A percentile compares a stretch with the other conserved stretches of the same genome.
These are phyloP conservation scores for Agaricus subrufescens DNA, from an alignment of 768 basidiomycete species.

Conservation along the genomic window DNA sequence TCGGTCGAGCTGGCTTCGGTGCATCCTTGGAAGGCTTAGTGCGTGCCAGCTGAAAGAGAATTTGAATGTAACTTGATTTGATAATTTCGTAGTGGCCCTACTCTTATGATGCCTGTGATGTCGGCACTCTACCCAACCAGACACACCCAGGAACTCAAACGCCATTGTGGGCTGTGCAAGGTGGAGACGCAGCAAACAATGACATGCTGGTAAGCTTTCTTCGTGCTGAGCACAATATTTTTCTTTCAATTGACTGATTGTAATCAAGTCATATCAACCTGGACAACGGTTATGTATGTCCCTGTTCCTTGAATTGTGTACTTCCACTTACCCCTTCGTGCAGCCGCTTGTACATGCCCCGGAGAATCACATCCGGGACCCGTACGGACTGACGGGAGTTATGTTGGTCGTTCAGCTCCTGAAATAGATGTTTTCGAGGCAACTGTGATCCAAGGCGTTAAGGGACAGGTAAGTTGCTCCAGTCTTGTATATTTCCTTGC, in stretches of 20 bases:
- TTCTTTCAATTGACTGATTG: background rate
- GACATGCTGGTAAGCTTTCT: constrained; percentile 26
- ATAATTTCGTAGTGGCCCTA: constrained; percentile 49
- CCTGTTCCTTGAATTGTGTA: background rate
- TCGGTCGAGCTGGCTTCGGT: constrained; percentile 31
- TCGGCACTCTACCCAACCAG: constrained; percentile 78
- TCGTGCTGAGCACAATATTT: background rate
- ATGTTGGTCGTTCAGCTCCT: constrained; percentile 56
- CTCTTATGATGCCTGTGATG: constrained; percentile 69
- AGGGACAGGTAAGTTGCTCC: constrained; percentile 20
- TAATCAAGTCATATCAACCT: constrained; percentile 55
- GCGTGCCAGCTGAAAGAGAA: background rate
- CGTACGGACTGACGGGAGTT: constrained; percentile 40
- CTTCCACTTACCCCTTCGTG: background rate
- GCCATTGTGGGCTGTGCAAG: constrained; percentile 40
- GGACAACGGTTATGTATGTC: constrained; percentile 43
- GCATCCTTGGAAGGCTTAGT: constrained; percentile 53
- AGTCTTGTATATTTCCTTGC: background rate
- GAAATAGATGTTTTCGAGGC: constrained; percentile 70
- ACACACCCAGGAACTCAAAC: constrained; percentile 48
- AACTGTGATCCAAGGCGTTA: constrained; percentile 20
- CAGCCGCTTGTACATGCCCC: constrained; percentile 34
- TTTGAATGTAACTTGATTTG: background rate
- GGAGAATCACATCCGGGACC: constrained; percentile 39
- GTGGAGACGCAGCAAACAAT: constrained; percentile 35